Evolutionary conservation across 2,329 filamentous ascomycete genomes (phyloP).

Genomic region (Ambrosiella xylebori): DNA sequence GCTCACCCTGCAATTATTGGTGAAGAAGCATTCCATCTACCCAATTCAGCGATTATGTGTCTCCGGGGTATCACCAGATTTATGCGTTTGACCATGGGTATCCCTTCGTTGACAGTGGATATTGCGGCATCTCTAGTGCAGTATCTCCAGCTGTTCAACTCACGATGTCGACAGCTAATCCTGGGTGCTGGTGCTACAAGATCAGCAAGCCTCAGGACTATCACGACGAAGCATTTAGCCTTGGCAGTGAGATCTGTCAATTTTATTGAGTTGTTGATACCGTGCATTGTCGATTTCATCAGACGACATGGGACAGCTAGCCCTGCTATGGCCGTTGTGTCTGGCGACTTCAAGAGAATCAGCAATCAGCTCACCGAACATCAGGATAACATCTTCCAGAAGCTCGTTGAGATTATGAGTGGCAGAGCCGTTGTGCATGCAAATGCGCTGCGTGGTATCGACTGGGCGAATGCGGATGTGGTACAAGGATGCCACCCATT

Average conservation of each 20-base stretch:
- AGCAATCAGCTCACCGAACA: slow-evolving; percentile 74
- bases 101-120: slow-evolving; percentile 77
- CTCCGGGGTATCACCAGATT: slow-evolving; percentile 69
- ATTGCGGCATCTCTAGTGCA: slow-evolving; percentile 65
- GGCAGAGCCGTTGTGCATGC: slow-evolving; percentile 57
- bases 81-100: slow-evolving; percentile 63
- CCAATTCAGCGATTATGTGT: slow-evolving; percentile 65
- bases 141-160: slow-evolving; percentile 88
- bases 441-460: slow-evolving; percentile 53
- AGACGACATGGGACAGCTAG: slow-evolving; percentile 45
- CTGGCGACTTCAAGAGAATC: slow-evolving; percentile 79
- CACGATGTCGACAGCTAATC: slow-evolving; percentile 87
- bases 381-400: slow-evolving; percentile 78
- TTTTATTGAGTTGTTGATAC: slow-evolving; percentile 73
- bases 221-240: slow-evolving; percentile 87
- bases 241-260: slow-evolving; percentile 77
- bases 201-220: slow-evolving; percentile 83
- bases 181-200: slow-evolving; percentile 82
- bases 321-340: slow-evolving; percentile 37
- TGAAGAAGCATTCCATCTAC: slow-evolving; percentile 69
- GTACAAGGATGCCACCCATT: slow-evolving; percentile 37
- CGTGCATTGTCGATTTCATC: slow-evolving; percentile 81
- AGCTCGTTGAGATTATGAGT: slow-evolving; percentile 84
- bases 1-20: slow-evolving; percentile 61
- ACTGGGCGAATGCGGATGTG: slow-evolving; percentile 36